Evolutionary conservation across 2,329 filamentous ascomycete species (phyloP), one percentile per base, ranked within the genome.

Genomic region (Colletotrichum kahawae): DNA sequence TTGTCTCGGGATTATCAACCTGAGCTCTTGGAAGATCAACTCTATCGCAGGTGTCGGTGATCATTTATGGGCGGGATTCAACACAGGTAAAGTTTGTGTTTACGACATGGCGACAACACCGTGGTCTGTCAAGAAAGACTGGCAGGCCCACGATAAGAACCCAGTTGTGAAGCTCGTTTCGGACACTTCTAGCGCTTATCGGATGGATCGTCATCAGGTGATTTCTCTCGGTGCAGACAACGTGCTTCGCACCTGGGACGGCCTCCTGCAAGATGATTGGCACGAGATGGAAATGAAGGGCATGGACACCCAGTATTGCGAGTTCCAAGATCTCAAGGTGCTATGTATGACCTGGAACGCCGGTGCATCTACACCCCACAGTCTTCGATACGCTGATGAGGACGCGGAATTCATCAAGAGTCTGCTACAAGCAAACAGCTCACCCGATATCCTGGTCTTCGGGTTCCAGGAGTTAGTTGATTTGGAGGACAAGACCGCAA

Each of bases 391-490:
- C 77, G 91, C 92, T 2, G 89, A 91, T 34, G 86, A 90, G 68
- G 95, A 98, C 80, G 90, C 91, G 13, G 88, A 89, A 57, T 98
- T 98, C 83, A 94, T 98, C 80, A 92, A 92, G 77, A 92, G 96
- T 72, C 89, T 98, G 18, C 88, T 99, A 31, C 91, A 93, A 77
- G 91, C 90, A n/a, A 93, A 94, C 76, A 90, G 93, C 51, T 92
- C 94, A 9, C 95, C 97, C 0, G 97, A 98, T 79, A 95, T 99
- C 65, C 86, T 98, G 4, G 91, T 98, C 1, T 99, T 99, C 87
- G 96, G 96, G 2, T 99, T 99, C 83, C 97, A 99, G 83, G 97
- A 99, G 84, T 89, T 99, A n/a, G 97, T 99, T 5, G 97, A 99
- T 81, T 88, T 99, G 9, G 97, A 99, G 83, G 95, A 99, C 85